These are phyloP conservation scores for Mucor lusitanicus DNA, from an alignment of 371 early-diverging fungal species.

Conservation along the genomic window DNA sequence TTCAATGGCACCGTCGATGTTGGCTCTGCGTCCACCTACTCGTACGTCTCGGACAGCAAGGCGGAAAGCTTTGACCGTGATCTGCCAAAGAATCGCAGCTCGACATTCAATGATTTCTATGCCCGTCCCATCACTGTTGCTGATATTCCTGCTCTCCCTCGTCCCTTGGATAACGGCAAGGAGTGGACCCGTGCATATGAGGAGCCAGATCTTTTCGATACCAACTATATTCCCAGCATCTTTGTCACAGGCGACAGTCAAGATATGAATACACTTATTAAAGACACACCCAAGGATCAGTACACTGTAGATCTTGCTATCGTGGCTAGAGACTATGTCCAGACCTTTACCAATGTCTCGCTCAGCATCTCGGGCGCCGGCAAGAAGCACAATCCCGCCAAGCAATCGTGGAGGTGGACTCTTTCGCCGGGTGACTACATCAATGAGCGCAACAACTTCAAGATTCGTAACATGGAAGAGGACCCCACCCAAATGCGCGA, in stretches of 20 bases:
- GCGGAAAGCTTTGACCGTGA: slow-evolving; percentile 48
- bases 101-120: slow-evolving; percentile 53
- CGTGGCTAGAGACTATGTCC: slow-evolving; percentile 50
- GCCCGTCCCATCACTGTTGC: slow-evolving; percentile 53
- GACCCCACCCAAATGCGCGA: slow-evolving; percentile 67
- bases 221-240: slow-evolving; percentile 38
- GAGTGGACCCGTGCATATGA: slow-evolving; percentile 45
- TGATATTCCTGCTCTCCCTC: slow-evolving; percentile 48
- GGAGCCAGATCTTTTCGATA: slow-evolving; percentile 39
- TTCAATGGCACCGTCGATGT: slow-evolving; percentile 46
- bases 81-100: slow-evolving; percentile 17
- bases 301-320: slow-evolving; percentile 41
- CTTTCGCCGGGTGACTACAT: slow-evolving; percentile 34
- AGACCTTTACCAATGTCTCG: slow-evolving; percentile 39
- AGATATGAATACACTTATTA: slow-evolving; percentile 35
- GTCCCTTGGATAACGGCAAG: slow-evolving; percentile 41
- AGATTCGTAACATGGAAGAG: slow-evolving; percentile 60
- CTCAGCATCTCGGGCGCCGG: slow-evolving; percentile 60
- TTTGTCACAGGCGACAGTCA: slow-evolving; percentile 29
- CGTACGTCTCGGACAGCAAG: slow-evolving; percentile 45
- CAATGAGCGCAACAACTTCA: slow-evolving; percentile 52
- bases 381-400: slow-evolving; percentile 56
- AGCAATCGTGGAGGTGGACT: slow-evolving; percentile 56
- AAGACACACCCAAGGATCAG: slow-evolving; percentile 28
- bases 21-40: slow-evolving; percentile 38